These are phyloP conservation scores for Quercus robur DNA, from an alignment of 306 rosid genomes.

Conservation along the genomic window DNA sequence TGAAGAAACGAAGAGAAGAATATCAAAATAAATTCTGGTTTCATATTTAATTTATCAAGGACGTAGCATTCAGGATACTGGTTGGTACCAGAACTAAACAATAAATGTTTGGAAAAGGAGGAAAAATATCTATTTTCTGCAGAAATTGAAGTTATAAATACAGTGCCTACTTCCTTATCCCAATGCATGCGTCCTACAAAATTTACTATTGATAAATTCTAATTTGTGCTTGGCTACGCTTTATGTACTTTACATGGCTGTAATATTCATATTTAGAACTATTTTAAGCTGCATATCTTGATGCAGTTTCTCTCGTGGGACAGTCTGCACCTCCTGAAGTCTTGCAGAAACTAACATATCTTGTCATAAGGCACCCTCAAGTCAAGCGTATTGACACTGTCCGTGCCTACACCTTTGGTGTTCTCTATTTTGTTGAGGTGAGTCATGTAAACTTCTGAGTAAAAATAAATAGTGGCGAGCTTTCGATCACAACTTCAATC, in stretches of 20 bases:
- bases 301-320: constrained; percentile 80
- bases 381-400: constrained; percentile 87
- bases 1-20: not conserved
- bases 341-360: constrained; percentile 82
- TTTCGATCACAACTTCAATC: not conserved
- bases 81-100: not conserved
- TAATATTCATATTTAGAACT: not conserved
- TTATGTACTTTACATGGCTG: not conserved
- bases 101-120: too few species aligned
- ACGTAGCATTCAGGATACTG: not conserved
- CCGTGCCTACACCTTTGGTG: constrained; percentile 97
- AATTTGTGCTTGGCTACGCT: not conserved
- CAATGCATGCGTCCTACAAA: too few species aligned
- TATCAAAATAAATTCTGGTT: not conserved
- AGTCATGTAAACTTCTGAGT: not conserved
- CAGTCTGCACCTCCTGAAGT: constrained; percentile 95
- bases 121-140: not conserved
- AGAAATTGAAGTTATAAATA: not conserved
- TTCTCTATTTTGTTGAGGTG: constrained; percentile 95
- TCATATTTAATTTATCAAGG: not conserved
- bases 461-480: not conserved
- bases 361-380: constrained; percentile 61
- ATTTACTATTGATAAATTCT: not conserved
- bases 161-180: too few species aligned
- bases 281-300: not conserved